Conservation (phyloP, 148 eudicot species). For the Cornus florida region DNA sequence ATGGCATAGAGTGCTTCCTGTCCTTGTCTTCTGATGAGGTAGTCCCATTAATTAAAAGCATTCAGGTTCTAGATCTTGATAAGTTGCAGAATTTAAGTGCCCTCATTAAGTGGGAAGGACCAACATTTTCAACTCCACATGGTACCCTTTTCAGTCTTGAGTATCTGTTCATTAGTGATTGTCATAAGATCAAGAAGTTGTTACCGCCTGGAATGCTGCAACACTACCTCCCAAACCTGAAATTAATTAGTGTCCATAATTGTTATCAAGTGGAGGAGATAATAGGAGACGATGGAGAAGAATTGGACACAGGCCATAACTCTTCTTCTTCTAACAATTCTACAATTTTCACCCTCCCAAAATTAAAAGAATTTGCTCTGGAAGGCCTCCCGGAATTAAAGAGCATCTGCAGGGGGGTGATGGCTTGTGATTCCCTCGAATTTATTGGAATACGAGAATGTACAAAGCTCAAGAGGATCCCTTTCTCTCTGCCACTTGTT, state of each 20-base stretch:
- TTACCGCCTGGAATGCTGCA: neutral
- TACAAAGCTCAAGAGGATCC: constrained; percentile 7
- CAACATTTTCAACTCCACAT: neutral
- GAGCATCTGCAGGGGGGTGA: neutral
- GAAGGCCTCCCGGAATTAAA: neutral
- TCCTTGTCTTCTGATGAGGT: neutral
- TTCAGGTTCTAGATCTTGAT: neutral
- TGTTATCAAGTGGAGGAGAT: constrained; percentile 7
- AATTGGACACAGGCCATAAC: neutral
- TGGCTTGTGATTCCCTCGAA: constrained; percentile 1
- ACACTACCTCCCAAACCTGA: constrained; percentile 1
- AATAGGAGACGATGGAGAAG: neutral
- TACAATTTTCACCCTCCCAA: neutral
- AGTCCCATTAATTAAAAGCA: neutral
- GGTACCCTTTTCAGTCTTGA: constrained; percentile 11
- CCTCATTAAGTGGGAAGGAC: neutral
- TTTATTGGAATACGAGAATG: neutral
- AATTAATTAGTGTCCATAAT: neutral
- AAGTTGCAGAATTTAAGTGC: constrained; percentile 8
- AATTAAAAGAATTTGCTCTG: neutral
- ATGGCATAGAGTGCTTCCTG: neutral
- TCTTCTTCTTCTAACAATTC: too few species aligned
- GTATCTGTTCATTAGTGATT: neutral
- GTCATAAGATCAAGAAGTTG: constrained; percentile 9
- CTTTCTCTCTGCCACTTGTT: neutral